Base-by-base conservation (phyloP, 2,329 filamentous ascomycete species). In the Aspergillus calidoustus region DNA sequence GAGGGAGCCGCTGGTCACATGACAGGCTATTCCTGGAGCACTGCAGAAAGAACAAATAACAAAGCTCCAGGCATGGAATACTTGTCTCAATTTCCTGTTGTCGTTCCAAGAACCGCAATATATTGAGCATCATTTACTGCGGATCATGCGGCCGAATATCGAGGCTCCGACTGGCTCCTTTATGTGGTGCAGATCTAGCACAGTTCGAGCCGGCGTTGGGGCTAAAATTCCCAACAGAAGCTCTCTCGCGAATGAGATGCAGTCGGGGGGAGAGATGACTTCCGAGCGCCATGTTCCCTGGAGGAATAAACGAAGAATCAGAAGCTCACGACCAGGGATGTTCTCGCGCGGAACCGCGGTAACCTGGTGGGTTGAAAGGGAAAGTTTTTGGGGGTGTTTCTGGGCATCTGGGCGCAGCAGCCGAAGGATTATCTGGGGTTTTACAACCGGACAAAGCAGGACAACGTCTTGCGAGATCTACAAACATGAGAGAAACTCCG, bases 181-280 rank as follows among this genome's bases (percentile, higher is more conserved):
- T 22, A 28, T 28, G 22, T 50, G 25, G 47, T 28, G 47, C 23
- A 23, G 23, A 47, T 25, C 54, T 38, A 41, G 31, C 23, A 59
- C 38, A 19, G 30, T 48, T 54, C 43, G 19, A 31, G 43, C 43
- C 50, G 44, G 41, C 55, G 57, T 59, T 59, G 57, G 71, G 69
- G 71, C 59, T 48, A 52, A 55, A 64, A 48, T 64, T 64, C 70
- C 69, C 72, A 74, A 74, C 71, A 69, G 64, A 69, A 71, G 66
- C 69, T 68, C 67, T 61, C 54, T 23, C 28, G 54, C 54, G n/a
- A 38, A 48, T 47, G 41, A 38, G 51, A 41, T 41, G 51, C 51
- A 17, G 15, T 28, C 19, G 13, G 22, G 31, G 31, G 31, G 30
- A 48, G 34, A 3, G 34, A 48, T 48, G 22, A 22, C 22, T 25